Conservation (phyloP, 768 basidiomycete species). For the Boletus edulis region DNA sequence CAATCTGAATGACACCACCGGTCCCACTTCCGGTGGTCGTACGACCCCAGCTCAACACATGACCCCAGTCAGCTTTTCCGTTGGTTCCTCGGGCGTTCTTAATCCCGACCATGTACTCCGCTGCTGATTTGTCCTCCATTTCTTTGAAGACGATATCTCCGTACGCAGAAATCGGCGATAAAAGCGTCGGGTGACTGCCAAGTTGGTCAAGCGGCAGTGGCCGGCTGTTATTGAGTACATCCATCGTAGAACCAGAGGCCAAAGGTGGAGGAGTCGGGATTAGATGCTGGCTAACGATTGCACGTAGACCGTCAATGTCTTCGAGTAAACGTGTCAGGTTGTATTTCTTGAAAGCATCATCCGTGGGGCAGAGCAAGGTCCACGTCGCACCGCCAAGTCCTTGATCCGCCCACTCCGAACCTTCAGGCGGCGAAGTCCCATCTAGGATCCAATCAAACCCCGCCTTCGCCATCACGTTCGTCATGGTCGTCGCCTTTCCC, state of each 20-base stretch:
- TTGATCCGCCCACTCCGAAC: conserved; percentile 58
- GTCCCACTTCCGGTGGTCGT: conserved; percentile 68
- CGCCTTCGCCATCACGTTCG: conserved; percentile 75
- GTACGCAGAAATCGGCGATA: conserved; percentile 62
- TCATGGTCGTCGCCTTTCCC: conserved; percentile 87
- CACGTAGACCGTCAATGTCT: conserved; percentile 49
- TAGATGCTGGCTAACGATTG: conserved; percentile 74
- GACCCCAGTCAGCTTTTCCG: conserved; percentile 60
- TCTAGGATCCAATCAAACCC: conserved; percentile 91
- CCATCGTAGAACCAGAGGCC: conserved; percentile 22
- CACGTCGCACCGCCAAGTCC: conserved; percentile 58
- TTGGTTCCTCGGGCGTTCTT: conserved; percentile 70
- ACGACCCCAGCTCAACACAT: conserved; percentile 71
- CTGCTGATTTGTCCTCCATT: conserved; percentile 39
- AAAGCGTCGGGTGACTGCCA: conserved; percentile 73
- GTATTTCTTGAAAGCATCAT: conserved; percentile 85
- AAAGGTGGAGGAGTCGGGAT: conserved; percentile 45
- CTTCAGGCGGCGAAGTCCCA: conserved; percentile 75
- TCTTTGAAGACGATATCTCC: conserved; percentile 82
- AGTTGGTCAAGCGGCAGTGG: conserved; percentile 73
- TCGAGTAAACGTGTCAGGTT: conserved; percentile 76
- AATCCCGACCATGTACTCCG: conserved; percentile 61
- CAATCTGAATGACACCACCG: conserved; percentile 89
- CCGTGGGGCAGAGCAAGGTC: conserved; percentile 89
- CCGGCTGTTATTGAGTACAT: conserved; percentile 58